phyloP scores from a whole-genome alignment of 208 protist species.

The Spongospora subterranea region DNA sequence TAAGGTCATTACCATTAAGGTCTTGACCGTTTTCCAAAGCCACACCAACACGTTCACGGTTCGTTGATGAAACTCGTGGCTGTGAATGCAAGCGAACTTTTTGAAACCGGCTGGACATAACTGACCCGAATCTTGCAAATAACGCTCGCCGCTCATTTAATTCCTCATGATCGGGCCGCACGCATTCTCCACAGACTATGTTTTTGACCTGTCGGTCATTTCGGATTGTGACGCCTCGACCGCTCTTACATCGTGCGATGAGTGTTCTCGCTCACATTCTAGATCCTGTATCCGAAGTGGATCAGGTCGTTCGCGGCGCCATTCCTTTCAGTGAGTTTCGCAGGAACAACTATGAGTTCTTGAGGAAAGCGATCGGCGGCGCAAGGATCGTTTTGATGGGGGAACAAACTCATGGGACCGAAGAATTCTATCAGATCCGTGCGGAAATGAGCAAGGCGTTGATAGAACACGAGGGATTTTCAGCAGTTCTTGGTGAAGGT shows the following conservation, averaged over 20 bases:
- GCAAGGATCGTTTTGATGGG: conserved; percentile 5
- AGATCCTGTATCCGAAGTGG: background rate
- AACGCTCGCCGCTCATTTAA: no score
- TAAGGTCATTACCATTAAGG: no score
- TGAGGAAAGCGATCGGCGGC: background rate
- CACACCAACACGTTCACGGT: no score
- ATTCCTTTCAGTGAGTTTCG: background rate
- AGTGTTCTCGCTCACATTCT: background rate
- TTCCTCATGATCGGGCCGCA: no score
- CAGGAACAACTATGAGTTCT: background rate
- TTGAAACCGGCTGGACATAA: no score
- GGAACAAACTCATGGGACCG: conserved; percentile 33
- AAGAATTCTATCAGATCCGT: conserved; percentile 45
- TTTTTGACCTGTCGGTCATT: no score
- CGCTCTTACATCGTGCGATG: background rate
- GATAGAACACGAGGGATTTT: conserved; percentile 31
- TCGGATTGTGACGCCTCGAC: no score
- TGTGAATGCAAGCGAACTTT: no score
- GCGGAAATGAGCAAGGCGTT: conserved; percentile 12
- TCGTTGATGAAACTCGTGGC: no score
- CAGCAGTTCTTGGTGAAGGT: conserved; percentile 40
- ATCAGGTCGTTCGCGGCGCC: background rate
- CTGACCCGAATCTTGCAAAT: no score
- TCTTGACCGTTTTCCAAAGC: no score
- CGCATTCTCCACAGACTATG: no score